Conservation (phyloP, 768 basidiomycete genomes). For the Amanita molliuscula region DNA sequence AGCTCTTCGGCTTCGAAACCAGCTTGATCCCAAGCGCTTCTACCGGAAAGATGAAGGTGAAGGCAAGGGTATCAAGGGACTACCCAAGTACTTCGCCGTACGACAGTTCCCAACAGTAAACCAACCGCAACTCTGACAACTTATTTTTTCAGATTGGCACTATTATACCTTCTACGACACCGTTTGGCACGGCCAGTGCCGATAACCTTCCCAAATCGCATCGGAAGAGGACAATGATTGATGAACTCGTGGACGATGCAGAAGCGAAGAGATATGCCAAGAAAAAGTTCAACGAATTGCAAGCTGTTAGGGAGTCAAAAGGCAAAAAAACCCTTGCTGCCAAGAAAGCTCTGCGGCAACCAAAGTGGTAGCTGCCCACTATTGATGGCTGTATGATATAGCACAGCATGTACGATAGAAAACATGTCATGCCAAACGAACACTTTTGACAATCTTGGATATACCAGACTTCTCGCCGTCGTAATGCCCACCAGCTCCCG, state of each 20-base stretch:
- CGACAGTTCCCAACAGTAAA: conserved; percentile 15
- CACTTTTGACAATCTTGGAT: conserved; percentile 80
- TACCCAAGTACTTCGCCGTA: conserved; percentile 89
- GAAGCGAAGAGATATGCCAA: conserved; percentile 85
- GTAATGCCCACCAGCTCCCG: conserved; percentile 62
- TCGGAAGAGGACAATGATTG: conserved; percentile 76
- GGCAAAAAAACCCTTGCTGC: conserved; percentile 63
- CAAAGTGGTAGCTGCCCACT: conserved; percentile 49
- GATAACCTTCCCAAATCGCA: conserved; percentile 64
- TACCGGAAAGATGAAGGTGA: conserved; percentile 83
- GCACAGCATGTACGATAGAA: neutral
- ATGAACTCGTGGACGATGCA: conserved; percentile 83
- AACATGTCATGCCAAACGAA: conserved; percentile 36
- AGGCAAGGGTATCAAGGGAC: conserved; percentile 71
- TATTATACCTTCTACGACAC: conserved; percentile 56
- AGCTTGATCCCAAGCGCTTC: conserved; percentile 88
- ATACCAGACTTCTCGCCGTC: conserved; percentile 92
- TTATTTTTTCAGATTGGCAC: conserved; percentile 56
- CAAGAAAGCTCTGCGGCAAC: conserved; percentile 50
- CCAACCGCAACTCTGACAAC: neutral
- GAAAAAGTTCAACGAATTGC: conserved; percentile 78
- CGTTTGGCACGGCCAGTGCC: conserved; percentile 58
- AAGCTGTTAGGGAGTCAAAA: conserved; percentile 52
- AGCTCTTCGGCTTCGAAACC: conserved; percentile 75
- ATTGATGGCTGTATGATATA: neutral